Evolutionary conservation across 371 early-diverging fungal genomes (phyloP), one percentile per base, ranked within the genome.

Genomic region (Zychaea mexicana): DNA sequence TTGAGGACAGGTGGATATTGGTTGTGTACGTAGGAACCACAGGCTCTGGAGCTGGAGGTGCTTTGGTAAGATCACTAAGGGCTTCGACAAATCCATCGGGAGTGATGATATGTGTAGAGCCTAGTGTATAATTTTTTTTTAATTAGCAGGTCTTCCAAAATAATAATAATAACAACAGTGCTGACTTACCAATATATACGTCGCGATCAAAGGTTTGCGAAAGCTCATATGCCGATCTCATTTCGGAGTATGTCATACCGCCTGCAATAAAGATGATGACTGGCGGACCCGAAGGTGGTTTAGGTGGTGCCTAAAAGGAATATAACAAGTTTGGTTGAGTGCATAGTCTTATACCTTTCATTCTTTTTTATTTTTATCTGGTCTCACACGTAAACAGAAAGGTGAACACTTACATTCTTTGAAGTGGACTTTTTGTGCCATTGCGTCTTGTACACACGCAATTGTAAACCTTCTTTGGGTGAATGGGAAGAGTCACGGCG

Each of bases 201-300:
- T 97, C 94, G 22, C 93, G 83, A 30, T 88, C 85, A 67, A 76
- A 77, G 10, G 85, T 82, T 30, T 86, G 81, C 24, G 88, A 74
- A 8, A 97, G 69, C 61, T 96, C 97, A 71, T 97, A 94, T 15
- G 88, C 85, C 3, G 92, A 72, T 30, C 98, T 86, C 56, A 96
- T 88, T 72, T 98, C 99, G 15, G 95, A 92, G 47, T 91, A 92
- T 6, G 98, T 95, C 55, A 95, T 76, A 15, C 98, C 99, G 26
- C 99, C 98, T 13, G 94, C 89, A 47, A 96, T 82, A 68, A 96
- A 99, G 8, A 98, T 78, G 38, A 78, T 79, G n/a, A 82, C 60
- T 54, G 83, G 80, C 30, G 83, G 83, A 1, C 83, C 83, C 1
- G 78, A 78, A 55, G 83, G 74, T 26, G 80, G 83, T 67, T 79